Evolutionary conservation across 805 yeast genomes (phyloP), one percentile per base, ranked within the genome.

Genomic region (Yarrowia keelungensis): DNA sequence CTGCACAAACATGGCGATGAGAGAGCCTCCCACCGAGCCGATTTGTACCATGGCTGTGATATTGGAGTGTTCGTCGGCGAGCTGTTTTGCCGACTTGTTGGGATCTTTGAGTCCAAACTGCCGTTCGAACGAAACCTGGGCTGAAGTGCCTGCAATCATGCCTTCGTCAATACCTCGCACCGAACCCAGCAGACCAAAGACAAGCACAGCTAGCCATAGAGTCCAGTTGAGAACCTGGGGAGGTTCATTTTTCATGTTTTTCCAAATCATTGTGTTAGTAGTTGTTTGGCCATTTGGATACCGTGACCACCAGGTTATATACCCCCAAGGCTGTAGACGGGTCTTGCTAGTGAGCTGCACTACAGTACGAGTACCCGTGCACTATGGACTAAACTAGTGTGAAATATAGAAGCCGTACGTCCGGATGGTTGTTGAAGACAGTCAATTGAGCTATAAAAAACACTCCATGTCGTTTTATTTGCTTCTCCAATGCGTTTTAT

Each of bases 11-110:
- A 22, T 47, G 16, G 51, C 51, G 7, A 47, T 26, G 10, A 47
- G n/a, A 3, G 51, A 35, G 1, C 51, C 51, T 12, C 51, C 51
- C 9, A 47, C 51, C 12, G 51, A 47, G 4, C 51, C 51, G 14
- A 47, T 47, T 12, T 47, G 51, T 5, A 47, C 51, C 51, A 47
- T 47, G 36, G 51, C 51, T 14, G 51, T 47, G 36, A 47, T 47
- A 7, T 47, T 47, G n/a, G 51, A 47, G 9, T 22, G 36, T 7
- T 47, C 51, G 16, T 47, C 51, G 5, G 35, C 51, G 16, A 22
- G 51, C 11, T 47, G 51, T 9, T 35, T 22, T 16, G 22, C 26
- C 10, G 35, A 16, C 8, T 47, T 47, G 11, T 8, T 5, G 5
- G 51, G 51, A 10, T 47, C 51, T 47, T 47, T 47, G 36, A 47